Percentiles rank a stretch among this genome's conserved stretches.
Conservation (phyloP, 2,329 filamentous ascomycete species). For the Achaetomium macrosporum region DNA sequence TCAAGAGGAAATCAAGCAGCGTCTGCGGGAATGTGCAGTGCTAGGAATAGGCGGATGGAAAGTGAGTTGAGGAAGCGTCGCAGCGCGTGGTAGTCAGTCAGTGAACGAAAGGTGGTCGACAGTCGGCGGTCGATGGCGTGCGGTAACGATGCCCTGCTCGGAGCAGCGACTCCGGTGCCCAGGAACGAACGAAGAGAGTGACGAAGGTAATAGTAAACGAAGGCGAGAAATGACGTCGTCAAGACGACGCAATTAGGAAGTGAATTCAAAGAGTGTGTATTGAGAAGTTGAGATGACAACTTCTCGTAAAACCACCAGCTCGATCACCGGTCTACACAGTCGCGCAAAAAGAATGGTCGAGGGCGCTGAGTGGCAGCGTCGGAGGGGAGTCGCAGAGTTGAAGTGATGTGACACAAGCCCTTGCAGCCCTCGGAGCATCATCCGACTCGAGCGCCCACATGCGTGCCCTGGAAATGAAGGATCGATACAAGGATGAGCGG, state of each 20-base stretch:
- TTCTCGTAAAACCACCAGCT: background rate
- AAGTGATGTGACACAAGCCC: constrained; percentile 2
- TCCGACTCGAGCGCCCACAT: background rate
- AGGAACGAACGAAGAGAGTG: too few relatives aligned
- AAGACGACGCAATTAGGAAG: constrained; percentile 16
- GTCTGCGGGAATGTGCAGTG: constrained; percentile 19
- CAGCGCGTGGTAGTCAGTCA: background rate
- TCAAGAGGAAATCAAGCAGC: constrained; percentile 34
- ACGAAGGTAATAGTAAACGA: too few relatives aligned
- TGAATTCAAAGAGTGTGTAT: constrained; percentile 1
- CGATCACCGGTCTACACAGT: background rate
- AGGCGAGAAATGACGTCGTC: constrained; percentile 1
- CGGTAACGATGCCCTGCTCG: too few relatives aligned
- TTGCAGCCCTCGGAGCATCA: background rate
- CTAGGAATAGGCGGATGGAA: background rate
- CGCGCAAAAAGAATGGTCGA: background rate
- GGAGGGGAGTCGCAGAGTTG: background rate
- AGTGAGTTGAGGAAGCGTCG: background rate
- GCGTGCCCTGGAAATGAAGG: background rate
- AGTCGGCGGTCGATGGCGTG: too few relatives aligned
- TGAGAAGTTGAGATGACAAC: background rate
- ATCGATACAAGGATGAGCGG: background rate
- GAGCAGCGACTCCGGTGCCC: too few relatives aligned
- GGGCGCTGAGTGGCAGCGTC: background rate
- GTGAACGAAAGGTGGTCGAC: too few relatives aligned